Base-by-base conservation (phyloP, 1,284 basidiomycete genomes). In the Agroathelia rolfsii region DNA sequence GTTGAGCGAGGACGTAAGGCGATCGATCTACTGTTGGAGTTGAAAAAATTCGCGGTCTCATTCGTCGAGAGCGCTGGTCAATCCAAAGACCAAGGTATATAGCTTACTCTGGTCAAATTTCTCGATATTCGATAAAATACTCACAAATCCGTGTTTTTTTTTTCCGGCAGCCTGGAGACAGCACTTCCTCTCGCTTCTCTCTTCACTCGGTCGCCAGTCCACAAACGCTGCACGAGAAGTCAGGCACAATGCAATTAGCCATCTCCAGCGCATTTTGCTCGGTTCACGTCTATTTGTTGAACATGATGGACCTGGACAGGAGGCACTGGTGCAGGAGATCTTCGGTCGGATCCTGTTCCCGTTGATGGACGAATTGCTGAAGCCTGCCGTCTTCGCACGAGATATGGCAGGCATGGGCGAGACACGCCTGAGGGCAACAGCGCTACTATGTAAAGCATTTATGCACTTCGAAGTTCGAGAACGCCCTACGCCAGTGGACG, bases 301-400 rank as follows among this genome's bases (percentile, higher is more conserved):
- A 46, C 61, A 67, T 30, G 55, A 62, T 6, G 64, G 77, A 39
- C 70, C 76, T 24, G 57, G 54, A 7, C 75, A 84, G 43, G n/a
- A n/a, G n/a, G n/a, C n/a, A n/a, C n/a, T n/a, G n/a, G 69, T 89
- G 10, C 76, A 83, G 38, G 79, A 85, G 38, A 72, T 96, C 16
- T 97, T 98, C 63, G 82, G 87, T 49, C 72, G 77, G 15, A 81
- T 95, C 29, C 64, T 98, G 17, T 95, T 97, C 61, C 94, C 93
- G 2, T 69, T 96, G 17, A 59, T 97, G 20, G 92, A 97, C 42
- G 90, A 95, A 44, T 66, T 98, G 15, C 62, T 97, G 40, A 89
- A 87, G 51, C 80, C 88, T 3, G 80, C 90, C 41, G 74, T 85
- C 6, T 76, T 81, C 48, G 64, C 74, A 38, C 67, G 80, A 21